Conservation (phyloP, 768 basidiomycete species). For the Porphyrellus cyaneotinctus region DNA sequence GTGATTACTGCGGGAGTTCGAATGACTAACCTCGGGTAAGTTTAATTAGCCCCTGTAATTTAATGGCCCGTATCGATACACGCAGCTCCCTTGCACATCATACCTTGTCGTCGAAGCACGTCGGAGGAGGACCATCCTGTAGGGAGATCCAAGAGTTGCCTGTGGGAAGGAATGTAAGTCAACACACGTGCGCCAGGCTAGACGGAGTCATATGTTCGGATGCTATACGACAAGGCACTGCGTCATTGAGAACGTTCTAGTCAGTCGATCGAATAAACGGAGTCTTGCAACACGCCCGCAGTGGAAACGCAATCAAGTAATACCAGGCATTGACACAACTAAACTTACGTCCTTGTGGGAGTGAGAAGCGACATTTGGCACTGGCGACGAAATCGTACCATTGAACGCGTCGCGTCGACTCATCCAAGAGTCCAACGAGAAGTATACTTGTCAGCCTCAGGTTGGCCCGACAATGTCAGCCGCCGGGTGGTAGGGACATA, state of each 20-base stretch:
- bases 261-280: background rate
- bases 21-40: background rate
- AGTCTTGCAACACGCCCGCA: background rate
- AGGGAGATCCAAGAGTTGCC: background rate
- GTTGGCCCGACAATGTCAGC: conserved; percentile 16
- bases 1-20: conserved; percentile 3
- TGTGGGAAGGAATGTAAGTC: background rate
- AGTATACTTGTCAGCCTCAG: conserved; percentile 20
- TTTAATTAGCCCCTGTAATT: background rate
- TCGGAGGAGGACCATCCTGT: background rate
- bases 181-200: background rate
- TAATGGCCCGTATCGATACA: background rate
- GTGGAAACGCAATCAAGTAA: background rate
- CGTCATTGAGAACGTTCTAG: background rate
- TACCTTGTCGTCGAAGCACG: background rate
- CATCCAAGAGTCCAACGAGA: background rate
- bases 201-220: background rate
- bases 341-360: background rate
- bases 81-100: background rate
- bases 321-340: background rate
- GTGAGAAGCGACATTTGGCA: background rate
- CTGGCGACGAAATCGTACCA: background rate
- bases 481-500: conserved; percentile 14
- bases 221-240: background rate
- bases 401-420: background rate